Evolutionary conservation across 352 stramenopile species (phyloP).

Genomic region (Lagenidium sp.): DNA sequence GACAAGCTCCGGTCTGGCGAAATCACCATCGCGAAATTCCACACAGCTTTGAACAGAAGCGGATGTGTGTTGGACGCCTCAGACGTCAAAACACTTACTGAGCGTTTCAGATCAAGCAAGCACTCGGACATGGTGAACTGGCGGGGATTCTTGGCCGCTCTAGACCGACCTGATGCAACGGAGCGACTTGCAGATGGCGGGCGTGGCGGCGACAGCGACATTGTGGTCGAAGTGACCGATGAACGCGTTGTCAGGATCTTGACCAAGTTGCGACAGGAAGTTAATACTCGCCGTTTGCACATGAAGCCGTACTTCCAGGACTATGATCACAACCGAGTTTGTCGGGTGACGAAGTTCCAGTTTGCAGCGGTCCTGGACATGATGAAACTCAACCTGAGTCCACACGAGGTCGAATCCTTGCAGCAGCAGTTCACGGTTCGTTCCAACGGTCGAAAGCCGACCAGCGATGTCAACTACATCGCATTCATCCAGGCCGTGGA

Average conservation of each 20-base stretch:
- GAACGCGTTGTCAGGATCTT: constrained; percentile 29
- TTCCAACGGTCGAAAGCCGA: constrained; percentile 36
- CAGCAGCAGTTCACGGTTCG: constrained; percentile 40
- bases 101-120: constrained; percentile 46
- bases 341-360: constrained; percentile 72
- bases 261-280: constrained; percentile 33
- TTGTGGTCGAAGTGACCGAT: background rate
- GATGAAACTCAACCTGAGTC: constrained; percentile 56
- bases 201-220: background rate
- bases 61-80: constrained; percentile 53
- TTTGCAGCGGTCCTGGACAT: constrained; percentile 78
- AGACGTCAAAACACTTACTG: constrained; percentile 54
- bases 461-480: constrained; percentile 73
- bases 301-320: constrained; percentile 87
- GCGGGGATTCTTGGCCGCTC: constrained; percentile 49
- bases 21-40: constrained; percentile 80
- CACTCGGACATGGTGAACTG: constrained; percentile 75
- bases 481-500: constrained; percentile 68
- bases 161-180: constrained; percentile 20
- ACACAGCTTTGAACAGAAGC: constrained; percentile 77
- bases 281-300: constrained; percentile 57
- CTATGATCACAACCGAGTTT: constrained; percentile 73
- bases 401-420: constrained; percentile 41
- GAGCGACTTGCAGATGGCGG: background rate
- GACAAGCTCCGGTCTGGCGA: constrained; percentile 75